Base-by-base conservation (phyloP, 1,139 yeast species). In the Saccharomyces hybrid region DNA sequence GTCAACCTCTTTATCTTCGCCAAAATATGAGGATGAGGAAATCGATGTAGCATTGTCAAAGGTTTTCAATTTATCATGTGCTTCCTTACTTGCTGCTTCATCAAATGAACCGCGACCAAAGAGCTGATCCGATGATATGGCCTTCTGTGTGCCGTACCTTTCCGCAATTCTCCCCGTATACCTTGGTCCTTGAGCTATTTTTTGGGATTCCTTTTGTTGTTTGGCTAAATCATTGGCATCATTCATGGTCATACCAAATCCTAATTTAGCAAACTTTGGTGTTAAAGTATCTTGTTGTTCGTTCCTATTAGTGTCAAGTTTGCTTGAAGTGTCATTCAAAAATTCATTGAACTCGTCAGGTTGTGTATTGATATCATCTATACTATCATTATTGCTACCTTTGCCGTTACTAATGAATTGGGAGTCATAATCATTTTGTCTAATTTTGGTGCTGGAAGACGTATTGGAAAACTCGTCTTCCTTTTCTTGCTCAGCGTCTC, bases 121-220 rank as follows among this genome's bases (percentile, higher is more conserved):
- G 69, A 81, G 83, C 73, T 90, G 95, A 71, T 95, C 99, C 0
- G 97, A 90, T 0, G 98, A 91, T 60, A 93, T 95, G 54, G 91
- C 96, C 78, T 89, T 93, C 70, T 91, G 97, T 46, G 76, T 75
- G 54, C 97, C 98, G 70, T 79, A 93, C 72, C 90, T 88, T 67
- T 79, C 80, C 46, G 81, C 81, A 32, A 86, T 86, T 61, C 84
- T 84, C 47, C 93, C 93, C 1, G 89, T 82, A 68, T 85, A 75
- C 55, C 71, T 70, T 38, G 76, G 73, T 32, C 72, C 73, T 2
- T 77, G 65, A 1, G 78, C 77, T 3, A 75, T 73, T 50, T 72
- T 68, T 53, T 70, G 63, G 27, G 73, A 60, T 57, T 74, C 77
- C 75, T 69, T 81, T 27, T 68, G 70, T 56, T 71, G 64, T 57